Evolutionary conservation across 192 early-diverging fungal genomes (phyloP), one percentile per base, ranked within the genome.

Genomic region (Coemansia sp.): DNA sequence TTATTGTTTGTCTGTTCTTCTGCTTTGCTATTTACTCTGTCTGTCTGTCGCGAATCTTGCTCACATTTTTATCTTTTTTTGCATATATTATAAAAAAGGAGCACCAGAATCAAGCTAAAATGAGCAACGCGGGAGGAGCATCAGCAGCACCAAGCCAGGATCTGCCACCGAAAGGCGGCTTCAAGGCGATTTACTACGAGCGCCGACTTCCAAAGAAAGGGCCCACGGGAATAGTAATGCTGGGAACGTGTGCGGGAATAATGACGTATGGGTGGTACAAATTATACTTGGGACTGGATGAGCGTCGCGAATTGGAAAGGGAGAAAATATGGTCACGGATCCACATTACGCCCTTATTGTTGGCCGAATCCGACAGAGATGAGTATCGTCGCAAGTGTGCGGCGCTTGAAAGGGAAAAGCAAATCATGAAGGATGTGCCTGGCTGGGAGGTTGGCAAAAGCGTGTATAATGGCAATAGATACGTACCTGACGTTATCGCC

Each of bases 251-350:
- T 36, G 86, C 90, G 16, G 87, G 86, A 13, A 73, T 96, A 46
- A 92, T 92, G 86, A 85, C 86, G 36, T 94, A 89, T 63, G 95
- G 97, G 56, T 92, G 90, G 77, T 92, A 92, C 84, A 83, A 85
- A 70, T 71, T 84, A 26, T 68, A 77, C 58, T 36, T 65, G 66
- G 73, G 66, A 0, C 66, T 85, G 2, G 71, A 74, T 19, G 79
- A 83, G 60, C 60, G 80, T 22, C 73, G 95, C 55, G 97, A 99
- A 70, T 83, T 95, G 26, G 87, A 91, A 45, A 89, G 97, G 65
- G 95, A 98, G 78, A 94, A 96, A 67, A 85, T 89, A 12, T 99
- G 97, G 97, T 78, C 90, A 58, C 90, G 97, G 51, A 94, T 99
- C 68, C 85, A 95, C 85, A 83, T 99, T 18, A 84, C 94, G 18